These are phyloP conservation scores for Hordeum marinum DNA, from an alignment of 176 grass and related monocot species.

Conservation along the genomic window DNA sequence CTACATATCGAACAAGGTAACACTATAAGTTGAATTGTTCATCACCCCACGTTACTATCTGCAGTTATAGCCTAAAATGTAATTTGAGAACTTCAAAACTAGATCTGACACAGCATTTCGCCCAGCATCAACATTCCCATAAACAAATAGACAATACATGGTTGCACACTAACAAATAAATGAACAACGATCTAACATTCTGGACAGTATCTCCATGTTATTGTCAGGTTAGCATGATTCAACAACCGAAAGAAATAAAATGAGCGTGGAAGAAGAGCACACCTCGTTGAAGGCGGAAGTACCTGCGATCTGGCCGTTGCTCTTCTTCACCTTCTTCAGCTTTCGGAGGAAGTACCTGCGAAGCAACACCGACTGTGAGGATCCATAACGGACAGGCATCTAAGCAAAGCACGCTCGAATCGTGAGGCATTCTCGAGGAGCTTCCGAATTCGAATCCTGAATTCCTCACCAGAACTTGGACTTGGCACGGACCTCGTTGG, in stretches of 20 bases:
- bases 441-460: not conserved
- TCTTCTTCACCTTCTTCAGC: slow-evolving; percentile 92
- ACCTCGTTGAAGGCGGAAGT: slow-evolving; percentile 81
- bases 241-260: not conserved
- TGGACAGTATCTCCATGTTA: no score
- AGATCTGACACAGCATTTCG: not conserved
- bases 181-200: not conserved
- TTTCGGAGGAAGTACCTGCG: slow-evolving; percentile 77
- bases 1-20: slow-evolving; percentile 14
- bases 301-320: slow-evolving; percentile 80
- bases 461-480: slow-evolving; percentile 64
- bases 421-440: not conserved
- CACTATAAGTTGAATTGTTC: not conserved
- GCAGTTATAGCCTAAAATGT: not conserved
- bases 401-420: not conserved
- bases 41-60: not conserved
- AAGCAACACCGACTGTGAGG: not conserved
- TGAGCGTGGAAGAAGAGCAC: not conserved
- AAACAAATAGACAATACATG: not conserved
- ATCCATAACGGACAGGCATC: not conserved
- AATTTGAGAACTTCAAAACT: not conserved
- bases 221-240: not conserved
- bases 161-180: not conserved
- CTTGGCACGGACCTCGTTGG: slow-evolving; percentile 77
- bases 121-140: not conserved